Evolutionary conservation across 2,329 filamentous ascomycete species (phyloP).

Genomic region (Diaporthe humulicola): DNA sequence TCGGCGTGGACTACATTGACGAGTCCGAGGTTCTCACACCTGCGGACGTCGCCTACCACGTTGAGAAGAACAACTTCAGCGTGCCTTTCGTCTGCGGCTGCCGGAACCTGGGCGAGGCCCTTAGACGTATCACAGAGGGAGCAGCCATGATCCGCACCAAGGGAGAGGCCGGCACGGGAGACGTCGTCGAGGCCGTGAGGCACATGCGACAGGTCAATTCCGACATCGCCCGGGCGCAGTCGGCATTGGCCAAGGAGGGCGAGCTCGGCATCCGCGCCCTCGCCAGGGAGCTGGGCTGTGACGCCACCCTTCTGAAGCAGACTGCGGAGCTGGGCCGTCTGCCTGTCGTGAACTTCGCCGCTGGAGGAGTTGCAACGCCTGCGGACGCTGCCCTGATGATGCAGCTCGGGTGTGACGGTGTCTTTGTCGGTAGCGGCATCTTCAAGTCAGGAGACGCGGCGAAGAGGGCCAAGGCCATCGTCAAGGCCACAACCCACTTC

Average conservation of each 20-base stretch:
- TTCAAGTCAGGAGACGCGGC: slow-evolving; percentile 96
- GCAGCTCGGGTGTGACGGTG: slow-evolving; percentile 97
- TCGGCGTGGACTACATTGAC: slow-evolving; percentile 98
- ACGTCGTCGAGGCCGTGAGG: slow-evolving; percentile 95
- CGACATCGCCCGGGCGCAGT: slow-evolving; percentile 85
- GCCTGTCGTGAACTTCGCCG: slow-evolving; percentile 97
- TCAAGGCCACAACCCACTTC: slow-evolving; percentile 93
- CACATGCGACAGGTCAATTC: slow-evolving; percentile 93
- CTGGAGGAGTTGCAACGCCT: slow-evolving; percentile 98
- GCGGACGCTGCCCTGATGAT: slow-evolving; percentile 98
- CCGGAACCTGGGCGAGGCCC: slow-evolving; percentile 92
- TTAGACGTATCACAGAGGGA: slow-evolving; percentile 90
- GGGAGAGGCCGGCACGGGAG: slow-evolving; percentile 96
- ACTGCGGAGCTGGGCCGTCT: slow-evolving; percentile 88
- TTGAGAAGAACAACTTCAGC: slow-evolving; percentile 86
- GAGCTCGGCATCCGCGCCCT: slow-evolving; percentile 72
- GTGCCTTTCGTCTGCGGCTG: slow-evolving; percentile 97
- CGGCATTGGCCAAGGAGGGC: slow-evolving; percentile 73
- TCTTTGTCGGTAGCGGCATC: slow-evolving; percentile 96
- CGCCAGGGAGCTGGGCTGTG: slow-evolving; percentile 84
- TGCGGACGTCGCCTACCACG: slow-evolving; percentile 90
- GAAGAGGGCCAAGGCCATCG: slow-evolving; percentile 93
- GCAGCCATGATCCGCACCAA: slow-evolving; percentile 99
- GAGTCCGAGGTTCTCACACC: slow-evolving; percentile 98
- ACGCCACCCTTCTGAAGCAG: slow-evolving; percentile 84